These are phyloP conservation scores for Talaromyces sp. DNA, from an alignment of 2,329 filamentous ascomycete genomes.

Conservation along the genomic window DNA sequence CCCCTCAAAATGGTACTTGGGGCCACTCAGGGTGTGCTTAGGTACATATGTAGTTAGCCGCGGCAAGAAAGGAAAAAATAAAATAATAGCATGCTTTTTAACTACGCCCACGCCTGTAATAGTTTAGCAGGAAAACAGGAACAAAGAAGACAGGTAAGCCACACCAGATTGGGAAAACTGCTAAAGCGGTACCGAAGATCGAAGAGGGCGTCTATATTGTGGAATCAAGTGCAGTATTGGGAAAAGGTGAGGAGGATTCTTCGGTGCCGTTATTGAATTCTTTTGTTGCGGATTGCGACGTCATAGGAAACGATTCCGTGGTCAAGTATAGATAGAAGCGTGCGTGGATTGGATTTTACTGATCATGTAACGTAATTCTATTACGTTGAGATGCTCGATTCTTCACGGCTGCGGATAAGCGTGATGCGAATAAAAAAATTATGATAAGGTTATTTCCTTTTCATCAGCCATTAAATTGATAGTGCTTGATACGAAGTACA, in stretches of 20 bases:
- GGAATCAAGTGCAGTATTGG: constrained; percentile 8
- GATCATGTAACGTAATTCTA: not conserved
- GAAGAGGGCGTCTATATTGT: not conserved
- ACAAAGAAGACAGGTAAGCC: not conserved
- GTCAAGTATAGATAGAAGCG: not conserved
- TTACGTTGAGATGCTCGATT: not conserved
- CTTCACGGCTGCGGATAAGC: not conserved
- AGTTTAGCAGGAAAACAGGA: not conserved
- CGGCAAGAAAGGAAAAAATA: not conserved
- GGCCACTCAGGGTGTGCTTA: not conserved
- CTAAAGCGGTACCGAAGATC: not conserved
- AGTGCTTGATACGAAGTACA: not conserved
- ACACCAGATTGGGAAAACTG: not conserved
- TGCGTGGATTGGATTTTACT: not conserved
- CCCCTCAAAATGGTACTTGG: not conserved
- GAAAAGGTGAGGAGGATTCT: not conserved
- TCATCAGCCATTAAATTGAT: not conserved
- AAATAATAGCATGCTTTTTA: not conserved
- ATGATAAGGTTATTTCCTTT: not conserved
- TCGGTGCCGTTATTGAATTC: not conserved
- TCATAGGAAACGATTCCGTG: not conserved
- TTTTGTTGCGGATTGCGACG: not conserved
- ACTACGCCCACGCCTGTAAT: too few species aligned
- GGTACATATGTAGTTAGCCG: not conserved
- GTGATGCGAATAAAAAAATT: not conserved